Base-by-base conservation (phyloP, 1,284 basidiomycete species). In the Trichosporon coremiiforme region DNA sequence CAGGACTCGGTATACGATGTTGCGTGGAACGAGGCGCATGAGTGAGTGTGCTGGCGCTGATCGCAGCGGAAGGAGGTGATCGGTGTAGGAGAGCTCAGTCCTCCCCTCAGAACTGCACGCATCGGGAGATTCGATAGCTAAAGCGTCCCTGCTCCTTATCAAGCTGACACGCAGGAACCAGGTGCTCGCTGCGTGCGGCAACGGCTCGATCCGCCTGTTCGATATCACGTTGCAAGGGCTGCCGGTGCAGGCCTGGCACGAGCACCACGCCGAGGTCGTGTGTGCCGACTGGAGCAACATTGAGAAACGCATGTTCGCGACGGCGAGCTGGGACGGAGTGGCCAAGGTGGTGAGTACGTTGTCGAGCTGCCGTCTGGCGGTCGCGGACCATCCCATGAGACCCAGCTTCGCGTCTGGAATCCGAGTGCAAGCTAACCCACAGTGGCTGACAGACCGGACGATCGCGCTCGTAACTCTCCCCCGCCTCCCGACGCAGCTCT, bases 261-360 rank as follows among this genome's bases (percentile, higher is more conserved):
- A 98, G 83, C 96, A 99, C 81, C 88, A 89, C 6, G 88, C 91
- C 60, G 96, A 99, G 80, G 93, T 95, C 6, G 95, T 94, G 84
- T 91, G 91, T n/a, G 88, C 98, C 12, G 94, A 99, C 82, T 99
- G 96, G 96, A 95, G 92, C 74, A 98, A 98, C 82, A 84, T 97
- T 70, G 90, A 92, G 76, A 99, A 99, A 82, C 90, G 94, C 71
- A 87, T 89, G 1, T 98, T 99, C 82, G 88, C 89, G 4, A 95
- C 93, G 1, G 89, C 90, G 1, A 93, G 91, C 25, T 98, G 96
- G 96, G 96, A 99, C 80, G 93, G 93, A 35, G 89, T 87, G 2
- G 88, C 96, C 47, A 95, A 97, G 83, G 80, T 98, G 53, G 95
- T 95, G 77, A 68, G 91, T 85, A 10, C 9, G 36, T 3, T 10